Evolutionary conservation across 441 rosid species (phyloP).

Genomic region (Populus hybrid): DNA sequence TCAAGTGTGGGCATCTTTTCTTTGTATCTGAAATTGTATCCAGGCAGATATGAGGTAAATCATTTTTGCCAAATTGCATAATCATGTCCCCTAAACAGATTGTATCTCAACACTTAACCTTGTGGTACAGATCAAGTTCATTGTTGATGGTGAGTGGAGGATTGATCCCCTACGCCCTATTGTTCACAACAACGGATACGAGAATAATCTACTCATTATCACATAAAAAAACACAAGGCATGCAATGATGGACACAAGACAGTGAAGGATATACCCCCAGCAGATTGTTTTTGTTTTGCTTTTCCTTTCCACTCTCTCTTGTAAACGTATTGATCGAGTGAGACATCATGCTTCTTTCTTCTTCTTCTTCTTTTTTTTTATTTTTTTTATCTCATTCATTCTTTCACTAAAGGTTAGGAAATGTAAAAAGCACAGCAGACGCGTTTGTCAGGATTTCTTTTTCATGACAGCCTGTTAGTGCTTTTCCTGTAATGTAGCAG

Average conservation of each 20-base stretch:
- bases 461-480: not conserved
- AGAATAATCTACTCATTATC: slow-evolving; percentile 72
- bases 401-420: not conserved
- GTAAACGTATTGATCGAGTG: not conserved
- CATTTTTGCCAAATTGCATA: not conserved
- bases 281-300: not conserved
- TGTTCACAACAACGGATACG: slow-evolving; percentile 50
- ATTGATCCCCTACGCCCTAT: slow-evolving; percentile 81
- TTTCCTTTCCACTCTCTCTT: not conserved
- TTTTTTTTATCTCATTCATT: not conserved
- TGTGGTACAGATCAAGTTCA: slow-evolving; percentile 66
- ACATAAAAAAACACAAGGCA: slow-evolving; percentile 13
- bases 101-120: not conserved
- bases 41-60: slow-evolving; percentile 81
- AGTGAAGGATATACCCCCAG: not conserved
- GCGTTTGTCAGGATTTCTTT: not conserved
- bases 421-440: not conserved
- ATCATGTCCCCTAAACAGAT: not conserved
- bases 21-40: slow-evolving; percentile 58
- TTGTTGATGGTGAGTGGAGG: slow-evolving; percentile 89
- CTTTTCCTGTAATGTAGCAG: not conserved
- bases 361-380: too few relatives aligned
- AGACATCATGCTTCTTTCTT: not conserved
- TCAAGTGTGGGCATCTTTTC: slow-evolving; percentile 62
- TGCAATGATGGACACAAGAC: not conserved